phyloP scores from a whole-genome alignment of 1,139 yeast genomes.

The Suhomyces guaymorum region DNA sequence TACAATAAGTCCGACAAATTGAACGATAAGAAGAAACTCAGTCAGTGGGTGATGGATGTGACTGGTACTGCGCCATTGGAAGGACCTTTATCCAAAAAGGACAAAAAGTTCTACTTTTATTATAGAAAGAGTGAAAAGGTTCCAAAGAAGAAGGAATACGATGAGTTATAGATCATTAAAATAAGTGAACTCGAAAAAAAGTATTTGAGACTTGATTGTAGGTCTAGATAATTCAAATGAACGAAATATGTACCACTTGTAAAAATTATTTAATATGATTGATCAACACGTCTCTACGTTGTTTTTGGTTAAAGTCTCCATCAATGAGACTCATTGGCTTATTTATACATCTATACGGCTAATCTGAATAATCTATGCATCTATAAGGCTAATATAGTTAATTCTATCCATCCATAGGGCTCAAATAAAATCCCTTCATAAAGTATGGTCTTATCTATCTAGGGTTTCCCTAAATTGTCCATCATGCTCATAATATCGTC shows the following conservation, averaged over 20 bases:
- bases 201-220: background rate
- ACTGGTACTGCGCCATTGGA: constrained; percentile 35
- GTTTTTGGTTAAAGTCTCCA: too few relatives aligned
- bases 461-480: constrained; percentile 29
- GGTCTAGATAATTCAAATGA: background rate
- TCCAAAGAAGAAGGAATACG: constrained; percentile 28
- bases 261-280: too few relatives aligned
- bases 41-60: constrained; percentile 36
- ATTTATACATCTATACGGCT: too few relatives aligned
- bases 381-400: too few relatives aligned
- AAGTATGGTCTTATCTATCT: background rate
- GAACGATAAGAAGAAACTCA: constrained; percentile 33
- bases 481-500: constrained; percentile 40
- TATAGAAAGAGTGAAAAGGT: constrained; percentile 33
- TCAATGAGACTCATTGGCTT: too few relatives aligned
- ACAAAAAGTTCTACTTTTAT: constrained; percentile 29
- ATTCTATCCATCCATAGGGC: too few relatives aligned
- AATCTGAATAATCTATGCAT: too few relatives aligned
- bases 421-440: background rate
- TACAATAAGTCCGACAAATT: constrained; percentile 28
- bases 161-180: constrained; percentile 44
- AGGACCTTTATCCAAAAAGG: constrained; percentile 43
- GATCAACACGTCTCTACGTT: too few relatives aligned
- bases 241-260: too few relatives aligned
- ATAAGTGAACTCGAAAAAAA: too few relatives aligned